phyloP scores from a whole-genome alignment of 1,139 yeast genomes.

The Sugiyamaella castrensis region DNA sequence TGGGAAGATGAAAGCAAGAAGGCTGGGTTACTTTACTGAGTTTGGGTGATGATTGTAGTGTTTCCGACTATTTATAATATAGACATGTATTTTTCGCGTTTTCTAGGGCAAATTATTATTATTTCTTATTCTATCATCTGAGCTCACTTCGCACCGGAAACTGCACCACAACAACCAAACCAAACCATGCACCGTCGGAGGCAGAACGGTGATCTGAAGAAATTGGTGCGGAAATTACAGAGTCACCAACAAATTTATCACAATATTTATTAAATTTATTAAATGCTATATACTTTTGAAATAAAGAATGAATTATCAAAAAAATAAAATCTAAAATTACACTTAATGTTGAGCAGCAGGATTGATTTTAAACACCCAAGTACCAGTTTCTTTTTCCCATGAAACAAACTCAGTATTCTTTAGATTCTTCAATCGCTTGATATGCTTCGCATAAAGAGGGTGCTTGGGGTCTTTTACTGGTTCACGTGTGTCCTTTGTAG shows the following conservation, averaged over 20 bases:
- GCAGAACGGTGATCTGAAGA: too few relatives aligned
- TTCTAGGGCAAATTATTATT: background rate
- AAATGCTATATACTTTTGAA: conserved; percentile 4
- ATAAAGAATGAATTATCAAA: background rate
- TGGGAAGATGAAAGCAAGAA: conserved; percentile 55
- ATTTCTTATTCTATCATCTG: background rate
- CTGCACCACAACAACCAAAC: background rate
- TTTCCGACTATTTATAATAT: too few relatives aligned
- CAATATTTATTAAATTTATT: background rate
- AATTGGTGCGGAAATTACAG: too few relatives aligned
- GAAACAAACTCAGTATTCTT: conserved; percentile 63
- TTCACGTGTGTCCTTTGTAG: conserved; percentile 65
- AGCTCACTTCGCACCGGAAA: background rate
- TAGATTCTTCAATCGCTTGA: conserved; percentile 60
- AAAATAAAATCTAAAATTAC: background rate
- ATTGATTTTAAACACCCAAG: conserved; percentile 71
- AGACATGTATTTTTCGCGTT: too few relatives aligned
- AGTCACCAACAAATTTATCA: background rate
- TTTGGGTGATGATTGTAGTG: too few relatives aligned
- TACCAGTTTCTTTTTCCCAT: conserved; percentile 77
- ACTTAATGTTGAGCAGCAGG: conserved; percentile 21
- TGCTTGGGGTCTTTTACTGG: conserved; percentile 78
- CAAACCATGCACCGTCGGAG: too few relatives aligned
- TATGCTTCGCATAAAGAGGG: conserved; percentile 65
- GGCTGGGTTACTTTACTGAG: too few relatives aligned